These are phyloP conservation scores for Pistacia vera DNA, from an alignment of 345 rosid genomes.

Conservation along the genomic window DNA sequence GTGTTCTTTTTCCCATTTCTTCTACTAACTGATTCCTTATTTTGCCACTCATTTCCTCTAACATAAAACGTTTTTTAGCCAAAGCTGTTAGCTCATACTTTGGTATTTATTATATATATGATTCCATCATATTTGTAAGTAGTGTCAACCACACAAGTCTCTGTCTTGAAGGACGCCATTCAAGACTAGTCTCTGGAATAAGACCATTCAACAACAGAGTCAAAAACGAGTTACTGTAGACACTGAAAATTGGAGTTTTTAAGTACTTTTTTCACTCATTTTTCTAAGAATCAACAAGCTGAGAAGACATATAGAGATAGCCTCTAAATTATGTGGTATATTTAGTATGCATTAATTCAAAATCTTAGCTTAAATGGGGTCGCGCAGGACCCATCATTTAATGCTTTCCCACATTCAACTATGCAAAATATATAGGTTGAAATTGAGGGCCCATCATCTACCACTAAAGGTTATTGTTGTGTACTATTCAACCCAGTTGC, in stretches of 20 bases:
- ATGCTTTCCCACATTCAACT: constrained; percentile 17
- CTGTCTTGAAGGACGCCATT: background rate
- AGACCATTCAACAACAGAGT: constrained; percentile 10
- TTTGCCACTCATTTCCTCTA: background rate
- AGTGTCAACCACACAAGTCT: background rate
- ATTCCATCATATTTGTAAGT: background rate
- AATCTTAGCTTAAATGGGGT: constrained; percentile 4
- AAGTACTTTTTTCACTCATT: no score
- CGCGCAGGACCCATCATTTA: constrained; percentile 18
- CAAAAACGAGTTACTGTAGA: background rate
- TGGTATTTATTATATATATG: no score
- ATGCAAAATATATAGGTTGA: constrained; percentile 4
- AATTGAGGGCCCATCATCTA: constrained; percentile 5
- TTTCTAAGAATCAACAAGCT: no score
- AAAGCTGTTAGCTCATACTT: background rate
- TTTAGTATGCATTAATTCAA: background rate
- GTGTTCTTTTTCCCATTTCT: background rate
- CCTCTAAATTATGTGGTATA: background rate
- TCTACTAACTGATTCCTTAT: background rate
- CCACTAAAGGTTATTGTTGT: constrained; percentile 5
- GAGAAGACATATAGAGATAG: no score
- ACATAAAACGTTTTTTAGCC: background rate
- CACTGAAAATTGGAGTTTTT: no score
- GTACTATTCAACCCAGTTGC: constrained; percentile 11
- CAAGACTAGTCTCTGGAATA: background rate